phyloP scores from a whole-genome alignment of 176 grass and related monocot genomes.

The Elymus sibiricus region DNA sequence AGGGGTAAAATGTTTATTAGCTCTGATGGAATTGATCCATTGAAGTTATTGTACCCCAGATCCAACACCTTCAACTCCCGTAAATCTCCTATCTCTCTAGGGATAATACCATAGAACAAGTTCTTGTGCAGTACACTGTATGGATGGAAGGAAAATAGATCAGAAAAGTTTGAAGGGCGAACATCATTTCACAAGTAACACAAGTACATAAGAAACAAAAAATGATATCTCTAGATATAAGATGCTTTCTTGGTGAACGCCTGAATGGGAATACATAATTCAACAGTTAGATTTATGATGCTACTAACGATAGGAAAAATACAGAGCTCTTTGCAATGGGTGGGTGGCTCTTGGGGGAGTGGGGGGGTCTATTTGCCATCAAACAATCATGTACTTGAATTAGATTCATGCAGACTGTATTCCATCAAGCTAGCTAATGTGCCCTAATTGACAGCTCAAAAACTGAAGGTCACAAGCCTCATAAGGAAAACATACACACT shows the following conservation, averaged over 20 bases:
- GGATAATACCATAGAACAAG: constrained; percentile 49
- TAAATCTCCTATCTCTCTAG: constrained; percentile 41
- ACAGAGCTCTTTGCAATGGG: too few species aligned
- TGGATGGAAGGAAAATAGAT: neutral
- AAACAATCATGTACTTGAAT: neutral
- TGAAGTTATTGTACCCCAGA: constrained; percentile 56
- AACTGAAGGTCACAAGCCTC: neutral
- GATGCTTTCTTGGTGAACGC: neutral
- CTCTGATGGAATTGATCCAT: constrained; percentile 38
- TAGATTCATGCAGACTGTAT: neutral
- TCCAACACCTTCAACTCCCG: constrained; percentile 45
- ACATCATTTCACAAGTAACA: neutral
- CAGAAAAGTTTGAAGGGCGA: neutral
- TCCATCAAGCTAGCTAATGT: neutral
- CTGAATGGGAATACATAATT: neutral
- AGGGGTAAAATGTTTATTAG: constrained; percentile 27
- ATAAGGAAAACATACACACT: neutral
- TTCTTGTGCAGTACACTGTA: constrained; percentile 55
- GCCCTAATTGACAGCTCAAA: neutral
- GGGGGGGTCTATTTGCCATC: neutral
- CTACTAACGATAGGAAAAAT: neutral
- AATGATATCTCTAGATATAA: neutral
- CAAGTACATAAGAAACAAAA: neutral
- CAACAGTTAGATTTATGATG: neutral
- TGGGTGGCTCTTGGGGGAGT: too few species aligned